A percentile compares a stretch with the other conserved stretches of the same genome.
phyloP scores from a whole-genome alignment of 768 basidiomycete genomes.

The Thelephora ganbajun region DNA sequence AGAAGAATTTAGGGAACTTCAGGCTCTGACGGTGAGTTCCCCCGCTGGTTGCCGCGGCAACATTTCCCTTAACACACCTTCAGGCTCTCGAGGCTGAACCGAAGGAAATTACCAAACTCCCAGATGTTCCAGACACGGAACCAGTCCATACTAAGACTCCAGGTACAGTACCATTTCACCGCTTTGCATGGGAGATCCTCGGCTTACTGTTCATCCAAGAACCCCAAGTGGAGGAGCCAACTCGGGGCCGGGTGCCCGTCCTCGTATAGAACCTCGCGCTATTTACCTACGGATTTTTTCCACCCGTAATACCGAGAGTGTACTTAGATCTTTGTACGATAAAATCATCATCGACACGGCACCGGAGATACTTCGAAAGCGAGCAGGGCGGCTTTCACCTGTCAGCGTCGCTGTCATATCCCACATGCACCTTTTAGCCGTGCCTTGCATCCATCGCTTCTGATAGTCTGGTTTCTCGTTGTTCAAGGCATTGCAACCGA shows the following conservation, averaged over 20 bases:
- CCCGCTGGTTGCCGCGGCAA: not conserved
- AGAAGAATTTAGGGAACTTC: conserved; percentile 58
- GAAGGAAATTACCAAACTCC: not conserved
- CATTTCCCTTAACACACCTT: not conserved
- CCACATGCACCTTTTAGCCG: too few species aligned
- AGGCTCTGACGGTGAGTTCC: conserved; percentile 43
- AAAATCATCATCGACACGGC: too few species aligned
- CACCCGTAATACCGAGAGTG: too few species aligned
- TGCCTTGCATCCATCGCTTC: too few species aligned
- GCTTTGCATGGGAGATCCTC: not conserved
- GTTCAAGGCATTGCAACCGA: too few species aligned
- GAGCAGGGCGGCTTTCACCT: too few species aligned
- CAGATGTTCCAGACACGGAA: not conserved
- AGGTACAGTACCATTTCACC: not conserved
- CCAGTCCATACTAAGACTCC: not conserved
- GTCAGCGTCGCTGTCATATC: too few species aligned
- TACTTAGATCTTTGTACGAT: too few species aligned
- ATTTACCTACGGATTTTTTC: too few species aligned
- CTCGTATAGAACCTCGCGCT: not conserved
- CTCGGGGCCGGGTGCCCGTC: not conserved
- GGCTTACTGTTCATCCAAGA: not conserved
- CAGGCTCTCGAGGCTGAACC: not conserved
- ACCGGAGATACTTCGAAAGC: too few species aligned
- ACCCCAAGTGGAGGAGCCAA: not conserved
- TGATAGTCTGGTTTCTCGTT: too few species aligned